Conservation (phyloP, 1,284 basidiomycete genomes). For the Apiotrichum brassicae region DNA sequence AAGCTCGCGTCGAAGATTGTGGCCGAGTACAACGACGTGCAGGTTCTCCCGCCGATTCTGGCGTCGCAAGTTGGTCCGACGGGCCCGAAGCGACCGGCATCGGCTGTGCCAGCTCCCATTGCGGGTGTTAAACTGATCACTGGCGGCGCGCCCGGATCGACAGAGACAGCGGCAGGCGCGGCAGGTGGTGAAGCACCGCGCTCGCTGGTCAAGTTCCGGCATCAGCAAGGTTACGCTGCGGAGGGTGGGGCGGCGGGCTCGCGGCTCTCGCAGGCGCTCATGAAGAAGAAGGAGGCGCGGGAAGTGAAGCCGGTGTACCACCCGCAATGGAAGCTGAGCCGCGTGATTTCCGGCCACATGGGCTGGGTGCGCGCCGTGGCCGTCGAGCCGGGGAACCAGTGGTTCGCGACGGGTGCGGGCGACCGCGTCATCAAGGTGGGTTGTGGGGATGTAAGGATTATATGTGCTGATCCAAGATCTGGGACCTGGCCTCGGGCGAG, state of each 20-base stretch:
- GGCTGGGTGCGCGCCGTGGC: slow-evolving; percentile 97
- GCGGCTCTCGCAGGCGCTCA: slow-evolving; percentile 74
- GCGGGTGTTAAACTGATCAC: slow-evolving; percentile 25
- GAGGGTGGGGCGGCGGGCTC: slow-evolving; percentile 46
- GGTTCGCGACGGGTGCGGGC: slow-evolving; percentile 97
- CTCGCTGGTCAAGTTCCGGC: slow-evolving; percentile 45
- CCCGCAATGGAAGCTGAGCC: slow-evolving; percentile 84
- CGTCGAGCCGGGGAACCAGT: slow-evolving; percentile 95
- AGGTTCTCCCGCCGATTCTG: slow-evolving; percentile 73
- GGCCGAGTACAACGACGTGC: slow-evolving; percentile 81
- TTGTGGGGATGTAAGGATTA: background rate
- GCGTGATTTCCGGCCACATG: slow-evolving; percentile 95
- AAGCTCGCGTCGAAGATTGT: slow-evolving; percentile 61
- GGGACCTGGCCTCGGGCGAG: slow-evolving; percentile 94
- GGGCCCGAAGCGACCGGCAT: slow-evolving; percentile 57
- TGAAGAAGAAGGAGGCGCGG: slow-evolving; percentile 81
- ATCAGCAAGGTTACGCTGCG: slow-evolving; percentile 46
- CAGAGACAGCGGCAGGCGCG: background rate
- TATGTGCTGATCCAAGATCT: slow-evolving; percentile 55
- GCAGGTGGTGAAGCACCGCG: slow-evolving; percentile 22
- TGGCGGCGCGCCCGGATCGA: background rate
- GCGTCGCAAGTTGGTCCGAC: slow-evolving; percentile 65
- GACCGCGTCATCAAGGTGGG: slow-evolving; percentile 85
- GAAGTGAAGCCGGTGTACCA: slow-evolving; percentile 93
- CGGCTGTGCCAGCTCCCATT: slow-evolving; percentile 6